Conservation (phyloP, 331 rosid species). For the Rosa hybrid region DNA sequence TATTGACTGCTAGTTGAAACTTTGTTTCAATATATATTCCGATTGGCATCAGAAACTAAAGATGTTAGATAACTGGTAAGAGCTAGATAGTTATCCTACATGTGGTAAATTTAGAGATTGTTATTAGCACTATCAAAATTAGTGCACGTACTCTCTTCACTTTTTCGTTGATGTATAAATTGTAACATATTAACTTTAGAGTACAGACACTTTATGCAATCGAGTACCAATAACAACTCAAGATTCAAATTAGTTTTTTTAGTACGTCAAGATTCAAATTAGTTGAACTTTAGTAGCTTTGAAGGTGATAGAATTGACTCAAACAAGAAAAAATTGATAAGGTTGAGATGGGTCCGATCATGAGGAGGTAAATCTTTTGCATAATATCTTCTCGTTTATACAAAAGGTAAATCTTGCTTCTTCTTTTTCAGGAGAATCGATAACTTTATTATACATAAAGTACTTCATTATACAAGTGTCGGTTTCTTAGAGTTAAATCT, state of each 20-base stretch:
- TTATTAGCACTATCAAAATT: neutral
- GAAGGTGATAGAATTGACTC: neutral
- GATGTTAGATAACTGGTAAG: too few species aligned
- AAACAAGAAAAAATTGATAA: constrained; percentile 25
- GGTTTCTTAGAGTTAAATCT: neutral
- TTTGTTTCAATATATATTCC: too few species aligned
- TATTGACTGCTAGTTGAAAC: too few species aligned
- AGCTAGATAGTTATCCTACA: too few species aligned
- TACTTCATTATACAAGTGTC: neutral
- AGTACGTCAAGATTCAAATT: neutral
- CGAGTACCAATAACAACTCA: neutral
- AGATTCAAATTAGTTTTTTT: neutral
- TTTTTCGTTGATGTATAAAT: neutral
- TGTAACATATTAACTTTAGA: neutral
- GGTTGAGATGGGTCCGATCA: constrained; percentile 21
- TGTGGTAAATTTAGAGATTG: too few species aligned
- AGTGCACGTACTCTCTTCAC: neutral
- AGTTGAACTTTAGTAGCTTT: neutral
- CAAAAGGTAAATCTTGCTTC: neutral
- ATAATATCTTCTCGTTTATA: constrained; percentile 14
- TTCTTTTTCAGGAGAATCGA: neutral
- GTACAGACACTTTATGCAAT: neutral
- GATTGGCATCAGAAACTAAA: too few species aligned
- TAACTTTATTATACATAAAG: neutral
- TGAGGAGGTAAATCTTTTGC: constrained; percentile 4